Base-by-base conservation (phyloP, 208 protist genomes). In the Phytomonas francai region DNA sequence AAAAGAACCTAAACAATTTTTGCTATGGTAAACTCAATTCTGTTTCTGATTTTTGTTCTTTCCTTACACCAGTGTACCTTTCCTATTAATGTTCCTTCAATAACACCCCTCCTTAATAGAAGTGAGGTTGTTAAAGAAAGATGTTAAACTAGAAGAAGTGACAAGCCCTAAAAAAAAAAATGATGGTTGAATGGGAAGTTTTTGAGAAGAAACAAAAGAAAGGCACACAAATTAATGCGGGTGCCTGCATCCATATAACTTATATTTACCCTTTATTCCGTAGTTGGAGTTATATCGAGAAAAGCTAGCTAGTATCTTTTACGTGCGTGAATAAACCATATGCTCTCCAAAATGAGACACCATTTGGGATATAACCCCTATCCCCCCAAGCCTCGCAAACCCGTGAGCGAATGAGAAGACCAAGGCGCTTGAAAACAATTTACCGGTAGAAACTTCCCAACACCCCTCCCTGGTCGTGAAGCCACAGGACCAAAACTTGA, bases 201-300 rank as follows among this genome's bases (percentile, higher is more conserved):
- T 65, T 67, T 1, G 11, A 33, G 57, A 63, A 42, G 42, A 28
- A 66, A 70, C 66, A 71, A 63, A 30, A 74, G 51, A 65, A 72
- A 66, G 67, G 42, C 34, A 22, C 49, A 63, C 54, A 65, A 28
- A 71, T 54, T 19, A 19, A 54, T 16, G 45, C 6, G 5, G 19
- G 45, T 25, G 45, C 25, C 2, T 25, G 45, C 22, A 54, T 22
- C 45, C 45, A 54, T 25, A 25, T 25, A 19, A 22, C 25, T 25
- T 54, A 54, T 16, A 19, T 54, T 19, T 2, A 54, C 45, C 19
- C 19, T 54, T 54, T 25, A 54, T 54, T 54, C 19, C 22, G 0
- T 54, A 0, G 11, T 54, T 54, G 0, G 6, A 54, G 19, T 54
- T 25, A 22, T 25, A 54, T 25, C n/a, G n/a, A 54, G 19, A 54